Base-by-base conservation (phyloP, 73 alveolate genomes). In the Paraurostyla sp. region DNA sequence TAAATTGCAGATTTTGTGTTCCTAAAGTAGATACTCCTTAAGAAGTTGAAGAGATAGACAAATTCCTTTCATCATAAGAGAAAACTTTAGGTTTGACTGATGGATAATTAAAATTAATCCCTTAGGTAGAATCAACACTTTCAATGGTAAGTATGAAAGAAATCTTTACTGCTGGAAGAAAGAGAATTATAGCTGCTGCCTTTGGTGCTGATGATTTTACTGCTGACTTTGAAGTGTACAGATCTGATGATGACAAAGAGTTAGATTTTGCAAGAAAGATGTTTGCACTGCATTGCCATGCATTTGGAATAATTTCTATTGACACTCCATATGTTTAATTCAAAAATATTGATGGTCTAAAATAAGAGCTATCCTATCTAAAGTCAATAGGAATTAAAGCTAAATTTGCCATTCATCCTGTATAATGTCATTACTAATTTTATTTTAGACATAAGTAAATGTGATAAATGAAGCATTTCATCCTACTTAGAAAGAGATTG, bases 371-470 rank as follows among this genome's bases (percentile, higher is more conserved):
- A 58, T 91, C 57, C 13, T 71, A 71, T 49, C 48, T 91, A 29
- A 91, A 91, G 63, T 62, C 75, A 0, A 57, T 83, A 27, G 95
- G 95, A 41, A 83, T 91, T 71, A 91, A 91, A 30, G 95, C 91
- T 0, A 91, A 91, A 58, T 91, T 91, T 69, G 95, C 95, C 30
- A 91, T 91, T 35, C 95, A 91, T 43, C 95, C 95, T 0, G 82
- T 65, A 65, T 38, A 13, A 13, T 18, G 3, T 13, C 7, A 65
- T 38, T 16, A 59, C 13, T 59, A 20, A 9, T 36, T 4, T 65
- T 35, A 65, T 6, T 65, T 2, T 38, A 65, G 82, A 48, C 91
- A 16, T 83, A 91, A 71, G 78, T 91, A 2, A 91, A 91, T 18
- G 54, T 42, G 38, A 91, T 91, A 22, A 84, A 83, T 51, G 62